A percentile compares a stretch with the other conserved stretches of the same genome.
Conservation (phyloP, 2,329 filamentous ascomycete genomes). For the Scopulariopsis brevicaulis region DNA sequence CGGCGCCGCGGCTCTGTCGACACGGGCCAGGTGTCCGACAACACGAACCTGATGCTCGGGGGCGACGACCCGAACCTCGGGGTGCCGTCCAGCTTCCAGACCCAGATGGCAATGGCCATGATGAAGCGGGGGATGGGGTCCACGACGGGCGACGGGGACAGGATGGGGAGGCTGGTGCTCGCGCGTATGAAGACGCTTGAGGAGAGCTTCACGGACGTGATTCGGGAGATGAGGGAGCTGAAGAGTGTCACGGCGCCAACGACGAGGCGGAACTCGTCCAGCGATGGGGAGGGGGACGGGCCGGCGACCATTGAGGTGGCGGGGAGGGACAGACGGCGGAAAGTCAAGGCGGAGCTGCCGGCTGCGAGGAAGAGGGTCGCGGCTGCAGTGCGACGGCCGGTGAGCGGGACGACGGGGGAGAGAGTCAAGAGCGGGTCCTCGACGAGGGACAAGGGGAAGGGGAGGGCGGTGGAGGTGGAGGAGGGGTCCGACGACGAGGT, state of each 20-base stretch:
- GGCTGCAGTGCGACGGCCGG: conserved; percentile 17
- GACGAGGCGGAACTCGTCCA: conserved; percentile 39
- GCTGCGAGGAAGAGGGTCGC: conserved; percentile 11
- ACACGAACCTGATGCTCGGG: conserved; percentile 40
- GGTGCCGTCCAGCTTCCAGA: conserved; percentile 67
- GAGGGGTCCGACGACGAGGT: conserved; percentile 21
- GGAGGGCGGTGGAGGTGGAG: conserved; percentile 35
- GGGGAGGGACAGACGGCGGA: conserved; percentile 16
- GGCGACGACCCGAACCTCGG: conserved; percentile 50
- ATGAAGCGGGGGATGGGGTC: conserved; percentile 43
- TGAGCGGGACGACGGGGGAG: conserved; percentile 19
- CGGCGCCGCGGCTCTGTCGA: conserved; percentile 47
- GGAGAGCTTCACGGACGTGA: conserved; percentile 80
- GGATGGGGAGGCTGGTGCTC: conserved; percentile 71
- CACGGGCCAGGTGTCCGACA: conserved; percentile 62
- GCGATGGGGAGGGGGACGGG: conserved; percentile 19
- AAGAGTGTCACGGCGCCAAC: conserved; percentile 35
- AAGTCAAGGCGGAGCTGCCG: conserved; percentile 11
- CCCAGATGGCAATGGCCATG: conserved; percentile 65
- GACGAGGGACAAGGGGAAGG: conserved; percentile 20
- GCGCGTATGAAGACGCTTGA: conserved; percentile 89
- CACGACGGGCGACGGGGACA: conserved; percentile 42
- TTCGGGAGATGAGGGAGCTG: conserved; percentile 63
- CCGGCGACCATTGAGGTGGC: conserved; percentile 21
- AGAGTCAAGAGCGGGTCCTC: background rate